Percentiles rank a stretch among this genome's conserved stretches.
These are phyloP conservation scores for Barnettozyma californica DNA, from an alignment of 805 yeast species.

Conservation along the genomic window DNA sequence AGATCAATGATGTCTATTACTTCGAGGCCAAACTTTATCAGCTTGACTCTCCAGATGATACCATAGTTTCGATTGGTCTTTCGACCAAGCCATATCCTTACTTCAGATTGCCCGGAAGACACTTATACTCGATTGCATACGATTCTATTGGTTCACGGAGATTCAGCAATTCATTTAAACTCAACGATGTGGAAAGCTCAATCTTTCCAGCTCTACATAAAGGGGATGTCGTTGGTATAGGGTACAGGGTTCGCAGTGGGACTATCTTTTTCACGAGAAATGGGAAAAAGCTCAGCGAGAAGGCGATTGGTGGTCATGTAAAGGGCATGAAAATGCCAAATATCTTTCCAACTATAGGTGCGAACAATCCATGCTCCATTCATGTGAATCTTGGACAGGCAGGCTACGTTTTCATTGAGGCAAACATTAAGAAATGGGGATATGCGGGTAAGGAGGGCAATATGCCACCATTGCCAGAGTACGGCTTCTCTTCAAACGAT, in stretches of 20 bases:
- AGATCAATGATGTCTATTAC: constrained; percentile 48
- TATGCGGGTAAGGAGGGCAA: constrained; percentile 80
- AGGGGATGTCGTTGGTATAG: constrained; percentile 93
- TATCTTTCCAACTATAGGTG: constrained; percentile 85
- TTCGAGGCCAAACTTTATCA: constrained; percentile 59
- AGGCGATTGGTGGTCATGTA: constrained; percentile 73
- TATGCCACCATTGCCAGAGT: constrained; percentile 90
- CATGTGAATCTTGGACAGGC: constrained; percentile 85
- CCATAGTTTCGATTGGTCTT: constrained; percentile 67
- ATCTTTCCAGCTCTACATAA: constrained; percentile 57
- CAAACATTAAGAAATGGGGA: constrained; percentile 82
- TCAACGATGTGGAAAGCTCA: constrained; percentile 39
- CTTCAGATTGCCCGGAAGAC: constrained; percentile 91
- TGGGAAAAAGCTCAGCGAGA: constrained; percentile 83
- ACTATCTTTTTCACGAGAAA: constrained; percentile 90
- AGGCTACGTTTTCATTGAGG: constrained; percentile 79
- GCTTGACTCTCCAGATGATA: constrained; percentile 48
- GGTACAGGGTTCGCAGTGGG: constrained; percentile 77
- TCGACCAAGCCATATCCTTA: constrained; percentile 88
- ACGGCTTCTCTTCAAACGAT: constrained; percentile 74
- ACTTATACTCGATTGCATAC: constrained; percentile 77
- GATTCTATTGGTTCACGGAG: constrained; percentile 82
- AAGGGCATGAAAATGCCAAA: constrained; percentile 65
- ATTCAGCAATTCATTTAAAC: constrained; percentile 66
- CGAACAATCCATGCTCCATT: constrained; percentile 74